Conservation (phyloP, 2,329 filamentous ascomycete genomes). For the Calcarisporium arbuscula region DNA sequence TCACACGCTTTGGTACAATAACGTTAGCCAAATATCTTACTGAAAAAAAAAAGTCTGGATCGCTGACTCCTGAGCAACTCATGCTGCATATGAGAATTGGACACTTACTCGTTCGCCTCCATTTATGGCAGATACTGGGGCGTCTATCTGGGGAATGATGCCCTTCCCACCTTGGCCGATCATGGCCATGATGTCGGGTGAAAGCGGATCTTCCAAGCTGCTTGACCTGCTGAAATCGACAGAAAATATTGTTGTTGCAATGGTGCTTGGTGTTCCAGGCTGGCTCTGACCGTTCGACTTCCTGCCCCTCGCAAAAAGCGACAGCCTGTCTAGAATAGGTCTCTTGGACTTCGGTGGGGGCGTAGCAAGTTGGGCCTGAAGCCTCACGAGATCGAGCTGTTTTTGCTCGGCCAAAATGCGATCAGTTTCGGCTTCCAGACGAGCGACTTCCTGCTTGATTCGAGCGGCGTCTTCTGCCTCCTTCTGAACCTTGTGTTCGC, state of each 20-base stretch:
- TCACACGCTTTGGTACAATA: slow-evolving; percentile 48
- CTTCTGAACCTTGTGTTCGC: slow-evolving; percentile 3
- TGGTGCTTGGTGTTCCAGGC: slow-evolving; percentile 24
- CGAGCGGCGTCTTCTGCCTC: slow-evolving; percentile 16
- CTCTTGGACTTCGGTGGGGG: slow-evolving; percentile 23
- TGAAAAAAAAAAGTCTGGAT: background rate
- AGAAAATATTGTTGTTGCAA: slow-evolving; percentile 28
- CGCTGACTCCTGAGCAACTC: too few species aligned
- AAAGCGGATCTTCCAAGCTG: slow-evolving; percentile 26
- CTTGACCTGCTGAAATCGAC: slow-evolving; percentile 25
- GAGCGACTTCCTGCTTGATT: slow-evolving; percentile 34
- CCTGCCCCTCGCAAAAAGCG: slow-evolving; percentile 36
- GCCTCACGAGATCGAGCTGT: slow-evolving; percentile 39
- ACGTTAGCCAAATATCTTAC: slow-evolving; percentile 6
- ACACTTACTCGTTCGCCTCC: slow-evolving; percentile 64
- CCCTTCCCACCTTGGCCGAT: slow-evolving; percentile 41
- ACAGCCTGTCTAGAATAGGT: slow-evolving; percentile 42
- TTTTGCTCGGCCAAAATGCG: slow-evolving; percentile 44
- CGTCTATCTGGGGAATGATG: slow-evolving; percentile 55
- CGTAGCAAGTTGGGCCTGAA: slow-evolving; percentile 35
- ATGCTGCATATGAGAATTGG: background rate
- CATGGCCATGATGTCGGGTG: slow-evolving; percentile 26
- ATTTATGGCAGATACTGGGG: slow-evolving; percentile 75
- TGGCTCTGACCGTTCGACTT: slow-evolving; percentile 30
- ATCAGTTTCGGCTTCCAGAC: slow-evolving; percentile 40